Evolutionary conservation across 73 alveolate species (phyloP), one percentile per base, ranked within the genome.

Genomic region (Paramecium sonneborni): DNA sequence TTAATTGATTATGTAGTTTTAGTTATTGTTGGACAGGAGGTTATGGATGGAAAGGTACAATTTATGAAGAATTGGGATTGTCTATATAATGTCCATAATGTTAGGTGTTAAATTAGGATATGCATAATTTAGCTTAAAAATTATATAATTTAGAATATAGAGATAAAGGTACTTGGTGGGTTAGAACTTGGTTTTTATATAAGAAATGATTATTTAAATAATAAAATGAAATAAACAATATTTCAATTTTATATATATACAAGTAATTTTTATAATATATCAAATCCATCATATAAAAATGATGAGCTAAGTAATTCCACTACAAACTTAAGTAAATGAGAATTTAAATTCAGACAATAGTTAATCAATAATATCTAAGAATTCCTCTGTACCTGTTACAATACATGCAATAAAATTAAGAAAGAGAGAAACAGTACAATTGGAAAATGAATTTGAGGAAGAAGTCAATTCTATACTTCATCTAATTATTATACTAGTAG

Each of bases 151-250:
- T 79, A 9, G 90, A 79, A 43, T 79, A 79, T 9, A 79, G 90
- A 79, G 90, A 79, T 56, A 79, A 79, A 44, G 90, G 90, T 0
- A 79, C 90, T 0, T 79, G 90, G 90, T 79, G 90, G 90, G 90
- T 79, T 41, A 24, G 30, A 39, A 46, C 76, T 11, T 79, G 90
- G 90, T 79, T 79, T 79, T 79, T 79, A 44, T 79, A 79, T 43
- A 39, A 79, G 18, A 79, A 24, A 43, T 79, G 90, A 79, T 62
- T 30, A 62, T 30, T 62, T 30, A 32, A 6, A 6, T 62, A 15
- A 57, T 57, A 57, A 32, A 18, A 57, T 57, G 11, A 62, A 62
- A 52, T 52, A 62, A 26, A 26, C 20, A 12, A 62, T 23, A 14
- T 26, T 62, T 62, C 84, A 26, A 30, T 52, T 52, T 14, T 21